Conservation (phyloP, 768 basidiomycete genomes). For the Mycena chlorophos region DNA sequence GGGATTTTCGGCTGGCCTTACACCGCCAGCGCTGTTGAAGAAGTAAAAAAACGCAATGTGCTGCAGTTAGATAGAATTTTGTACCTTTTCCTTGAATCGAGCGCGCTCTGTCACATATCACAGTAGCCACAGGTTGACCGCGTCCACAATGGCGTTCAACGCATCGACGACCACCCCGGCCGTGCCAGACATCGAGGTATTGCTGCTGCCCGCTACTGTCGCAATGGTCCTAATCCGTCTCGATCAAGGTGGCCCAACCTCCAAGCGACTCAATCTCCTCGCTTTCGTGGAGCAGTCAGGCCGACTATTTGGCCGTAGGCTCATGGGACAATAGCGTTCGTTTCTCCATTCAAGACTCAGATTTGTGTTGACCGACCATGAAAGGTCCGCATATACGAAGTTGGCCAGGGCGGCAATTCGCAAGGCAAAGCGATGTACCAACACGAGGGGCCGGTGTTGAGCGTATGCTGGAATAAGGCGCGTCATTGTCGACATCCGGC, state of each 20-base stretch:
- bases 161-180: no score
- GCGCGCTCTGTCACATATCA: no score
- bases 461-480: neutral
- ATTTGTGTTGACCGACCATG: constrained; percentile 17
- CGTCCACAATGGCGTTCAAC: no score
- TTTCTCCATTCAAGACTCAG: constrained; percentile 4
- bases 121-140: no score
- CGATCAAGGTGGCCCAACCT: neutral
- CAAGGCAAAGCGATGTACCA: constrained; percentile 93
- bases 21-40: constrained; percentile 70
- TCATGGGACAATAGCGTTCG: constrained; percentile 93
- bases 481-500: no score
- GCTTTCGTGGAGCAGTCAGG: constrained; percentile 24
- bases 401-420: constrained; percentile 74
- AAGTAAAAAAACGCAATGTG: constrained; percentile 41
- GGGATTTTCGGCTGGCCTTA: constrained; percentile 77
- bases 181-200: no score
- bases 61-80: neutral
- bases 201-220: neutral
- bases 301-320: constrained; percentile 88
- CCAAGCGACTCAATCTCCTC: neutral
- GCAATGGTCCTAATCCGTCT: no score
- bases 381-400: constrained; percentile 91
- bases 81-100: no score
- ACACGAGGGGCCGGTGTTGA: no score